Evolutionary conservation across 345 rosid genomes (phyloP).

Genomic region (Melaleuca alternifolia): DNA sequence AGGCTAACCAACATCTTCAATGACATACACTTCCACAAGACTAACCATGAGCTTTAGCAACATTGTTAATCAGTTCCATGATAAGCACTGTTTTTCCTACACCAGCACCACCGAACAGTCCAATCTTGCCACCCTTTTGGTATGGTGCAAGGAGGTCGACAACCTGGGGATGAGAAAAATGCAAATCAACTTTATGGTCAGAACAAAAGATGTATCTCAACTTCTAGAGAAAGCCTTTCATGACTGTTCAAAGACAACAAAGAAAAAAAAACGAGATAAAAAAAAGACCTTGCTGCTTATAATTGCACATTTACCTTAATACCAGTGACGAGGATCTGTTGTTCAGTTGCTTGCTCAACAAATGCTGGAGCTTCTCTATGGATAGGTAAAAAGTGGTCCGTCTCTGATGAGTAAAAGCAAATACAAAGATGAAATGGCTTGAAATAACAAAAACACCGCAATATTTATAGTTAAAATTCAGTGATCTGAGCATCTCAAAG

Average conservation of each 20-base stretch:
- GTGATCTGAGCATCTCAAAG: not conserved
- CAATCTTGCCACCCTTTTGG: constrained; percentile 99
- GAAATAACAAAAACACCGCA: not conserved
- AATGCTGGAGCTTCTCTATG: constrained; percentile 96
- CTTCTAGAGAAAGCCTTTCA: not conserved
- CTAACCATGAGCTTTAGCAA: constrained; percentile 94
- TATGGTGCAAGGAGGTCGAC: constrained; percentile 99
- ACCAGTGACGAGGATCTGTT: constrained; percentile 91
- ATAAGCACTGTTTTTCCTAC: constrained; percentile 97
- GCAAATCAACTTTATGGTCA: not conserved
- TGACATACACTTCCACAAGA: not conserved
- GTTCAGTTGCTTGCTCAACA: constrained; percentile 93
- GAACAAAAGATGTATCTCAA: not conserved
- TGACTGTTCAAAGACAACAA: not conserved
- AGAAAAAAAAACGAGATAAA: not conserved
- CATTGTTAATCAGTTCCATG: constrained; percentile 98
- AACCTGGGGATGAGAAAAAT: constrained; percentile 29
- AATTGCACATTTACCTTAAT: constrained; percentile 48
- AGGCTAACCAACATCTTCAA: not conserved
- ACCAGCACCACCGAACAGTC: constrained; percentile 98
- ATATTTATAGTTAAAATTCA: not conserved
- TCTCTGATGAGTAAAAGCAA: constrained; percentile 29
- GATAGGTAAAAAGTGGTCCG: constrained; percentile 83
- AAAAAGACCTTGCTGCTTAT: not conserved
- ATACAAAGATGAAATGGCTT: not conserved